Conservation (phyloP, 768 basidiomycete genomes). For the Rhizopogon vinicolor region DNA sequence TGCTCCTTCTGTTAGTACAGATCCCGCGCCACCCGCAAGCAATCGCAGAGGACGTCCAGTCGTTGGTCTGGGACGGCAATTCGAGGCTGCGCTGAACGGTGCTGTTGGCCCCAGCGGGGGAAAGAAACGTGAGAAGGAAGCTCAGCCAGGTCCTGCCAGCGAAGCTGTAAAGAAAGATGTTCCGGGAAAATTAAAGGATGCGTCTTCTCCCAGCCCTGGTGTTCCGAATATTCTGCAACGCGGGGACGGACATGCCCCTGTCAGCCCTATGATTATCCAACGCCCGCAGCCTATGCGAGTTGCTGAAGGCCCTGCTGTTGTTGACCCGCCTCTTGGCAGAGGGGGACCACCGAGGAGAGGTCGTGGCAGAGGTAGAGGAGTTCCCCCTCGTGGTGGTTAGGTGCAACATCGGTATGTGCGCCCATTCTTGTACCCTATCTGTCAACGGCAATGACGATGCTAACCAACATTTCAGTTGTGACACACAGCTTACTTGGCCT, state of each 20-base stretch:
- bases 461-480: neutral
- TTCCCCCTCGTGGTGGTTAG: slow-evolving; percentile 21
- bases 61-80: slow-evolving; percentile 60
- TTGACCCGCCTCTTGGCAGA: slow-evolving; percentile 13
- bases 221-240: slow-evolving; percentile 23
- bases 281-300: slow-evolving; percentile 9
- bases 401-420: neutral
- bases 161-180: neutral
- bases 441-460: neutral
- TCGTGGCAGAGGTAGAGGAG: slow-evolving; percentile 28
- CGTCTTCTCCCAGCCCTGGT: neutral
- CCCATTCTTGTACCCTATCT: neutral
- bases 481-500: neutral
- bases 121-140: slow-evolving; percentile 31
- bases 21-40: slow-evolving; percentile 13
- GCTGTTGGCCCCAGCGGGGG: slow-evolving; percentile 33
- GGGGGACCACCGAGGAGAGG: slow-evolving; percentile 21
- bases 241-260: slow-evolving; percentile 10
- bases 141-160: slow-evolving; percentile 4
- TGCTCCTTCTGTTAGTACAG: neutral
- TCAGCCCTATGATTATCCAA: slow-evolving; percentile 7
- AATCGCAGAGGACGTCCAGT: slow-evolving; percentile 51
- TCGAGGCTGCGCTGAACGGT: slow-evolving; percentile 68
- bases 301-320: slow-evolving; percentile 4
- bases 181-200: slow-evolving; percentile 6